Conservation (phyloP, 768 basidiomycete species). For the Panellus pusillus region DNA sequence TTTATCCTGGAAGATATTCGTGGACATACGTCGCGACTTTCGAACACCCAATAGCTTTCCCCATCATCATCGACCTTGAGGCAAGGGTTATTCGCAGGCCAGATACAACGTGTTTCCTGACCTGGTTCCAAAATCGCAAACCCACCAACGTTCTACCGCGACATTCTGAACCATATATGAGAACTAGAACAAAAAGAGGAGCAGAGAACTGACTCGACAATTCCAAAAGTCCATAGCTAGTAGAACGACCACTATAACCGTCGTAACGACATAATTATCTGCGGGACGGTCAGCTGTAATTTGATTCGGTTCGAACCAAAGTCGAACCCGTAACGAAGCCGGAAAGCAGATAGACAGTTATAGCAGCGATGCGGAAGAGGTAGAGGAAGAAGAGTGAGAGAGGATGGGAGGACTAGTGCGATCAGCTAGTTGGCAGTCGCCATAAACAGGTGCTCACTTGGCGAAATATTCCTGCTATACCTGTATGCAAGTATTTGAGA, state of each 20-base stretch:
- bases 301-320: not conserved
- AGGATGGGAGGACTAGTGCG: conserved; percentile 71
- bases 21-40: conserved; percentile 84
- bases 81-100: not conserved
- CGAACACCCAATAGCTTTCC: conserved; percentile 96
- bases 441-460: conserved; percentile 48
- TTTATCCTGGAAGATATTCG: not conserved
- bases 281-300: conserved; percentile 47
- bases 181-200: conserved; percentile 4
- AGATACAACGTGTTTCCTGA: conserved; percentile 25
- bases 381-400: conserved; percentile 85
- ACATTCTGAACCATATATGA: conserved; percentile 64
- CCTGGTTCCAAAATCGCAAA: conserved; percentile 97
- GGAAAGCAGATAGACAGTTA: conserved; percentile 90
- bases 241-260: conserved; percentile 89
- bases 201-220: conserved; percentile 60
- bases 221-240: conserved; percentile 99
- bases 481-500: conserved; percentile 32
- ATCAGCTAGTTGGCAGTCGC: conserved; percentile 3
- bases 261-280: conserved; percentile 89
- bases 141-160: conserved; percentile 93
- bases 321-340: conserved; percentile 48
- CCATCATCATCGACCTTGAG: conserved; percentile 93
- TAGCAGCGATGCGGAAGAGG: conserved; percentile 84
- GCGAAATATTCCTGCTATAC: conserved; percentile 72